Conservation (phyloP, 192 early-diverging fungal species). For the Coemansia sp. region DNA sequence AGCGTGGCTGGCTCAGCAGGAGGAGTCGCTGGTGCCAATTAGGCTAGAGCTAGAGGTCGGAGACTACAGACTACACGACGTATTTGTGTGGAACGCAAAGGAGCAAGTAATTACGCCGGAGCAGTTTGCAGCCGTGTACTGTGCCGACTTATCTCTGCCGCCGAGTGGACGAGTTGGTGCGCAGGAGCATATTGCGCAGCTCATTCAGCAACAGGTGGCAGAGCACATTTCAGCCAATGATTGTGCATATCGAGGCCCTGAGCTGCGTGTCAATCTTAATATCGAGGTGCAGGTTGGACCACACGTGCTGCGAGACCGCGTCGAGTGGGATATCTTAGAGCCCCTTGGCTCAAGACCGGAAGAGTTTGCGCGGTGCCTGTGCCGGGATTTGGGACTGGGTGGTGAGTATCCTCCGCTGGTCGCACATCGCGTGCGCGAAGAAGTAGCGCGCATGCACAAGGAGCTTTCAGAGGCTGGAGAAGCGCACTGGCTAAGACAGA, state of each 20-base stretch:
- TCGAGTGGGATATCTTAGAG: conserved; percentile 87
- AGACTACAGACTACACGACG: conserved; percentile 80
- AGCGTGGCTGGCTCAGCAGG: conserved; percentile 61
- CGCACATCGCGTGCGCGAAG: conserved; percentile 54
- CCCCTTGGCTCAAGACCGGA: conserved; percentile 51
- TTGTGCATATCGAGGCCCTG: conserved; percentile 38
- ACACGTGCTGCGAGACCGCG: conserved; percentile 78
- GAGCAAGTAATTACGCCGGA: conserved; percentile 79
- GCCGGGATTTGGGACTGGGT: conserved; percentile 50
- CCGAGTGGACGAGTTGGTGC: conserved; percentile 21
- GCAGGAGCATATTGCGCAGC: conserved; percentile 46
- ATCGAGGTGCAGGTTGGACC: conserved; percentile 85
- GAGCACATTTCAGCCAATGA: conserved; percentile 45
- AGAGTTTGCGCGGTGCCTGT: conserved; percentile 51
- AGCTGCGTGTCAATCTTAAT: conserved; percentile 57
- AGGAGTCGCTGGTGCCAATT: conserved; percentile 85
- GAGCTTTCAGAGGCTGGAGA: conserved; percentile 47
- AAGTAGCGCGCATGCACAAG: conserved; percentile 44
- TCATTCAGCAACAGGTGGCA: conserved; percentile 51
- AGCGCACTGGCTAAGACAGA: conserved; percentile 50
- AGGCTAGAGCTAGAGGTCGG: conserved; percentile 89
- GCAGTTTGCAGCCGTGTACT: conserved; percentile 81
- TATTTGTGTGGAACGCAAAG: conserved; percentile 93
- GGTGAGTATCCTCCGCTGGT: conserved; percentile 54
- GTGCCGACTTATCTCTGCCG: conserved; percentile 74